Percentiles rank a stretch among this genome's conserved stretches.
These are phyloP conservation scores for Gossypioides kirkii DNA, from an alignment of 345 rosid genomes.

Conservation along the genomic window DNA sequence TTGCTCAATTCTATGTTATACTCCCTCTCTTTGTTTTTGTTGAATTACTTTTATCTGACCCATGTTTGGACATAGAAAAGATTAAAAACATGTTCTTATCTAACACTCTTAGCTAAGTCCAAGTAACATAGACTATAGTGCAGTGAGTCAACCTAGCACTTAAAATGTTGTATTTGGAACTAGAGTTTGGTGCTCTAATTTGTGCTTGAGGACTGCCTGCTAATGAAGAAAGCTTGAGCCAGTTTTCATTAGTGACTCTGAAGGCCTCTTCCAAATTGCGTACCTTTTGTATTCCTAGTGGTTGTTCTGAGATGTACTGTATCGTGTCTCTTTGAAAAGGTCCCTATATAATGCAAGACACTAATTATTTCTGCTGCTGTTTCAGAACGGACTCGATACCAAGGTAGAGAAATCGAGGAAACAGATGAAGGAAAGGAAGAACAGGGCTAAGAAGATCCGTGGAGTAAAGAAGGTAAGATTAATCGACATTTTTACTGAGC, in stretches of 20 bases:
- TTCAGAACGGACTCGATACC: slow-evolving; percentile 86
- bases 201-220: neutral
- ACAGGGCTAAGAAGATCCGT: slow-evolving; percentile 86
- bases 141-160: neutral
- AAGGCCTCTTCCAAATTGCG: no score
- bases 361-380: neutral
- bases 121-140: no score
- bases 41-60: no score
- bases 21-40: no score
- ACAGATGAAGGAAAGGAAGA: slow-evolving; percentile 94
- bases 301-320: neutral
- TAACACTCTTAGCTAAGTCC: no score
- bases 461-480: slow-evolving; percentile 88
- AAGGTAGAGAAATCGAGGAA: slow-evolving; percentile 94
- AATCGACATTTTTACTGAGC: neutral
- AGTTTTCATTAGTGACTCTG: neutral
- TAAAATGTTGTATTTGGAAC: neutral
- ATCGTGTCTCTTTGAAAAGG: neutral
- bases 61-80: no score
- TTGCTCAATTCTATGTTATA: neutral
- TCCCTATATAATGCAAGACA: neutral
- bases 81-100: no score
- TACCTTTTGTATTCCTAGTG: neutral
- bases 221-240: neutral
- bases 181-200: neutral